Base-by-base conservation (phyloP, 176 grass and related monocot genomes). In the Oryza brachyantha region DNA sequence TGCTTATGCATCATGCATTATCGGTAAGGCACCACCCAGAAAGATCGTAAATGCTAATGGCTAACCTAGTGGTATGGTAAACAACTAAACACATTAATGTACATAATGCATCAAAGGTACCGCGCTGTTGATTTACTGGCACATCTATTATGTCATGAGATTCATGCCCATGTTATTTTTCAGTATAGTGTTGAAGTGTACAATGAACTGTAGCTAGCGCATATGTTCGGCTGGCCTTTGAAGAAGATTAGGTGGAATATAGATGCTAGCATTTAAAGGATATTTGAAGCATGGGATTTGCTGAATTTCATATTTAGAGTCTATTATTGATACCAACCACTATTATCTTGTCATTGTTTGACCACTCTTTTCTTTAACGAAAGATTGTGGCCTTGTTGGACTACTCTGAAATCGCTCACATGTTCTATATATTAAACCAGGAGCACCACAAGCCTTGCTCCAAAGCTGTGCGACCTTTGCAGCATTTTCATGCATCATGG, bases 401-500 rank as follows among this genome's bases (percentile, higher is more conserved):
- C 52, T 57, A 24, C n/a, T 10, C 8, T 57, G 21, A 57, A 57
- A 24, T 74, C 4, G 9, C 29, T 79, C 40, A 36, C 17, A 37
- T 29, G 0, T 73, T 85, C 28, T 50, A 8, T n/a, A n/a, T 52
- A 48, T 64, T 34, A 37, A 29, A 69, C 3, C 84, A 99, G 92
- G 88, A 59, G 60, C 90, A 29, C 92, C 96, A 8, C 85, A 95
- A 43, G 84, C 88, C 1, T 45, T 99, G 72, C 73, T 99, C 31
- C 92, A 99, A 69, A 91, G 86, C 63, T 99, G 96, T 0, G 72
- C 86, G 22, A 95, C 92, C 24, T 99, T 99, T 13, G 96, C 92
- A 55, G 89, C 92, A 52, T 95, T 99, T 82, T 99, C 96, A 5
- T 99, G 86, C 58, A 78, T 99, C 75, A 95, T 99, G 88, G 96